Percentiles rank a stretch among this genome's conserved stretches.
phyloP scores from a whole-genome alignment of 495 filamentous ascomycete genomes.

The Penicillium arizonense region DNA sequence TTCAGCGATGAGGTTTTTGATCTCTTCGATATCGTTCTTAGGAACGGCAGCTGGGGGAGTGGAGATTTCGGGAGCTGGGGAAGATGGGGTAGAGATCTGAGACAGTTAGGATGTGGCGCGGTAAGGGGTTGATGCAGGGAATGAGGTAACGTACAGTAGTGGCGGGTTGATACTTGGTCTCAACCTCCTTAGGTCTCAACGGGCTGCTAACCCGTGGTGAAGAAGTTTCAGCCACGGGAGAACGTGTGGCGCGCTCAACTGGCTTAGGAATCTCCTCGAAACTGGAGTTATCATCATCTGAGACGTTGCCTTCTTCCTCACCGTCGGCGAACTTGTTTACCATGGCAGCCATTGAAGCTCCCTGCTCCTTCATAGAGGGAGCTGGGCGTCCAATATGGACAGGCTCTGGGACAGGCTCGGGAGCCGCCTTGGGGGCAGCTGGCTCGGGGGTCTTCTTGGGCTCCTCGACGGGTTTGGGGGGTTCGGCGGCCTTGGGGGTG shows the following conservation, averaged over 20 bases:
- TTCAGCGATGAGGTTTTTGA: constrained; percentile 44
- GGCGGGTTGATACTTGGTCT: constrained; percentile 16
- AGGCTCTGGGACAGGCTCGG: constrained; percentile 39
- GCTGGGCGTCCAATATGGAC: constrained; percentile 52
- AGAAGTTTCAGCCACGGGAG: constrained; percentile 22
- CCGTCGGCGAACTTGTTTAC: constrained; percentile 83
- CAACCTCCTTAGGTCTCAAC: constrained; percentile 33
- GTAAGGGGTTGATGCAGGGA: not conserved
- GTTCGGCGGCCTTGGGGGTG: constrained; percentile 41
- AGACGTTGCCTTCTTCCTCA: constrained; percentile 55
- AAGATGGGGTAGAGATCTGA: constrained; percentile 19
- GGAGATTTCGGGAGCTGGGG: constrained; percentile 20
- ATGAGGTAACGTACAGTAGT: constrained; percentile 1
- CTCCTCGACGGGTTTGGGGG: constrained; percentile 29
- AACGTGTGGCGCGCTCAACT: constrained; percentile 44
- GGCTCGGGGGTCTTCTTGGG: constrained; percentile 38
- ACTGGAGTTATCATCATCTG: constrained; percentile 67
- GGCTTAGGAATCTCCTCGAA: constrained; percentile 81
- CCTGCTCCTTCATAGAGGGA: constrained; percentile 76
- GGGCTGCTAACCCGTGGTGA: constrained; percentile 37
- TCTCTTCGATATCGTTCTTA: constrained; percentile 39
- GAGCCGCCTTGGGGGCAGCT: constrained; percentile 18
- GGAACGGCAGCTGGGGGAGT: constrained; percentile 24
- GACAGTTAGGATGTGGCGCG: constrained; percentile 13
- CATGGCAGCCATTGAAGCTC: constrained; percentile 76